Base-by-base conservation (phyloP, 1,284 basidiomycete genomes). In the Chondrostereum purpureum region DNA sequence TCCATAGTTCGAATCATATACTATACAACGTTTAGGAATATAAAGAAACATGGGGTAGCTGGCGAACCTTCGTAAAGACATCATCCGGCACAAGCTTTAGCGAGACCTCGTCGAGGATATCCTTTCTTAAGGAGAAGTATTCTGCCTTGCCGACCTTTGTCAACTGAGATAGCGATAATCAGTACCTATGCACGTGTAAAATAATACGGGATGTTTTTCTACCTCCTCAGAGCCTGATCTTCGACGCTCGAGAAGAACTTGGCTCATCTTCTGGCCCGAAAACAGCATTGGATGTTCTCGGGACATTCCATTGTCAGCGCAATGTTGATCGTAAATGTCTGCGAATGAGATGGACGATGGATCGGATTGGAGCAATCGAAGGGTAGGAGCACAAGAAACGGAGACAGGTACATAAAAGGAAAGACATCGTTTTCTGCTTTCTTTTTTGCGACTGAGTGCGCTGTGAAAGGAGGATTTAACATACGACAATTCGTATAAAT, bases 311-410 rank as follows among this genome's bases (percentile, higher is more conserved):
- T 70, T 72, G 49, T 80, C 77, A 52, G 85, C 77, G 61, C 92
- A 95, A 60, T 92, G 86, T 35, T 86, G 78, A 61, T 99, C 96
- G 63, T 90, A 94, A 46, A 99, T 88, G 56, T 99, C 97, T 52
- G 92, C 91, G 47, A 99, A 68, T 16, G 85, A 87, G 54, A 95
- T 77, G 57, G 96, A 94, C 0, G 93, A 93, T 0, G 87, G 78
- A 65, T 99, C 94, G 52, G 87, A 91, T 62, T 96, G 91, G 47
- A 96, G 77, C 35, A 99, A 70, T 33, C 96, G 86, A 33, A 96
- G 75, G 52, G 73, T 82, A 0, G 91, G 87, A 39, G 88, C 88
- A 53, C 94, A 86, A 0, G 92, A 88, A 31, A 99, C 74, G 3
- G 89, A 84, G 1, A 85, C 80, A 1, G 96, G 96, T 20, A 98